phyloP scores from a whole-genome alignment of 495 filamentous ascomycete genomes.

The Tuber microsphaerosporum region DNA sequence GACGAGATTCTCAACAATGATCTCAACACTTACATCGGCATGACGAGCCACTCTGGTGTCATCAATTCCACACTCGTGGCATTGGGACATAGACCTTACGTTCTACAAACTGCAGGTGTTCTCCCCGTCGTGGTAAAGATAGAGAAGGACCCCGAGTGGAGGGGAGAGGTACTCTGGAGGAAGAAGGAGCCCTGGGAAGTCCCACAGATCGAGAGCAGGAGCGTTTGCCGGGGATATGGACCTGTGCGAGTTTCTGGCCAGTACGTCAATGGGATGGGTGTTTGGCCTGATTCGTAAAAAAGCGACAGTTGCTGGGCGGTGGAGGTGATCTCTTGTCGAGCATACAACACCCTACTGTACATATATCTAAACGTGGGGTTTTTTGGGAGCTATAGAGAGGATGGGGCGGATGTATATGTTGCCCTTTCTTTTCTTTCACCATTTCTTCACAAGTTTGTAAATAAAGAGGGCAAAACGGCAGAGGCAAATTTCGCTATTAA shows the following conservation, averaged over 20 bases:
- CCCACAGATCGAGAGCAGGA: slow-evolving; percentile 11
- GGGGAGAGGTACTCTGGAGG: slow-evolving; percentile 16
- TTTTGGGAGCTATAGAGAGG: background rate
- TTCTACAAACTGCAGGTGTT: slow-evolving; percentile 32
- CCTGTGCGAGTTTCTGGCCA: slow-evolving; percentile 22
- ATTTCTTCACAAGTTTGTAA: background rate
- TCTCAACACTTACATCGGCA: slow-evolving; percentile 30
- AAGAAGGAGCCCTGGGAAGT: slow-evolving; percentile 8
- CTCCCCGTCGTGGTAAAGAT: slow-evolving; percentile 34
- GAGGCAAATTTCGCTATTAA: background rate
- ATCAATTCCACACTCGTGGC: slow-evolving; percentile 35
- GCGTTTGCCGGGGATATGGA: slow-evolving; percentile 24
- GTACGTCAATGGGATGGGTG: slow-evolving; percentile 30
- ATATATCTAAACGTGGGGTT: background rate
- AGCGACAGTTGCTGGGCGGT: background rate
- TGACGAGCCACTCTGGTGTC: slow-evolving; percentile 35
- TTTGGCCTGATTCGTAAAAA: slow-evolving; percentile 29
- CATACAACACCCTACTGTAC: background rate
- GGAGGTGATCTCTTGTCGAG: background rate
- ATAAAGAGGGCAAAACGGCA: background rate
- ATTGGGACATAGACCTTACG: slow-evolving; percentile 30
- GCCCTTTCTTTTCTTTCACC: background rate
- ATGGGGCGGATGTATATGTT: slow-evolving; percentile 2
- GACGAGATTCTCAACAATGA: slow-evolving; percentile 26
- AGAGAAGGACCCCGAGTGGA: slow-evolving; percentile 20